Base-by-base conservation (phyloP, 2,329 filamentous ascomycete genomes). In the Metarhizium album region DNA sequence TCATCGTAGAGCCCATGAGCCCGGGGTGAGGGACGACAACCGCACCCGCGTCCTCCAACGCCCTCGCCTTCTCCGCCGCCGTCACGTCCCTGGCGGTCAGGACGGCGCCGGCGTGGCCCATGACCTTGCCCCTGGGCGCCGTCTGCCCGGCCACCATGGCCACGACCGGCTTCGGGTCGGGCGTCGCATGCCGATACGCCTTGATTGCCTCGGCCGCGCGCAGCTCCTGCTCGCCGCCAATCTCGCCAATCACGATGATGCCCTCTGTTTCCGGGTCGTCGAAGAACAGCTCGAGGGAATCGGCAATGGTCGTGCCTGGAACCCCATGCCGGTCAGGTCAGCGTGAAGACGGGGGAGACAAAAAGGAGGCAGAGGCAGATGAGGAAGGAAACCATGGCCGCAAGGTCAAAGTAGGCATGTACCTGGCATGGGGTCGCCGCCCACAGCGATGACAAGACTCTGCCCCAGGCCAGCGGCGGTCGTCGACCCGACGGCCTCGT, bases 401-500 rank as follows among this genome's bases (percentile, higher is more conserved):
- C n/a, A n/a, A n/a, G n/a, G n/a, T n/a, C n/a, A n/a, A n/a, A n/a
- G n/a, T n/a, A n/a, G n/a, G n/a, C n/a, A n/a, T 52, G 22, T 54
- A 67, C 84, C 84, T 2, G 85, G 83, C 51, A 89, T 69, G 35
- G 86, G 75, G 60, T 90, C 87, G 2, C 87, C 87, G 2, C 87
- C 87, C 72, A 90, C 84, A 16, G 84, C 86, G 43, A 90, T 82
- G 42, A 85, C 86, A 6, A 90, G 69, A 59, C 84, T 88, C 64
- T 91, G 87, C 0, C 87, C 87, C 1, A 90, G 69, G 0, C 86
- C 86, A n/a, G 79, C 82, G 54, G 82, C 74, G 6, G 84, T 87
- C 23, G 87, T 82, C 1, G 84, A 83, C 0, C 83, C 86, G 1
- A 90, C 86, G 2, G 86, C 81, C 64, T 91, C 87, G 59, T 90